Evolutionary conservation across 2,329 filamentous ascomycete genomes (phyloP).

Genomic region (Neopestalotiopsis rosae): DNA sequence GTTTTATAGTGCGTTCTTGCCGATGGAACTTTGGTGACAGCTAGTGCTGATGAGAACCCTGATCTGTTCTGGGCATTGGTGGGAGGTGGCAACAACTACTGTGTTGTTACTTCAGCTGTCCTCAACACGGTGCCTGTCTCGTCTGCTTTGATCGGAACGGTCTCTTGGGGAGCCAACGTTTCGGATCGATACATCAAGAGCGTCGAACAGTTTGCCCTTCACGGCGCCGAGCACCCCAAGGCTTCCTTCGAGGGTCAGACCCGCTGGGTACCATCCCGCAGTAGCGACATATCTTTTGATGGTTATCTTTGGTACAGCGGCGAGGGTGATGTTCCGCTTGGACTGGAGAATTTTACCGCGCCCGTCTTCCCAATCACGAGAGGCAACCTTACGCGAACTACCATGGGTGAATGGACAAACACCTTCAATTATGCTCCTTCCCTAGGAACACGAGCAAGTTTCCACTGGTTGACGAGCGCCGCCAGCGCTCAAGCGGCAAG

Average conservation of each 20-base stretch:
- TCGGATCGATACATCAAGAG: not conserved
- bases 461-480: not conserved
- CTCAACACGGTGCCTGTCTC: not conserved
- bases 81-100: slow-evolving; percentile 1
- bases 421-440: not conserved
- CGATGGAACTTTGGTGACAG: not conserved
- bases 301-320: not conserved
- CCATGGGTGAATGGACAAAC: not conserved
- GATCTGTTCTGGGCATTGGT: not conserved
- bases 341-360: not conserved
- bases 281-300: not conserved
- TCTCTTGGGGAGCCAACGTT: not conserved
- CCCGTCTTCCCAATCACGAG: not conserved
- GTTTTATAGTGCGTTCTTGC: not conserved
- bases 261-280: not conserved
- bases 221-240: not conserved
- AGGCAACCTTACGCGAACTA: not conserved
- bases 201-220: slow-evolving; percentile 1
- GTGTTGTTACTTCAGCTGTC: not conserved
- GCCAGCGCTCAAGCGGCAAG: not conserved
- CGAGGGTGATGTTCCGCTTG: not conserved
- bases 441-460: not conserved
- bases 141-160: not conserved
- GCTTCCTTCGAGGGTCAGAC: not conserved
- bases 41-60: not conserved